These are phyloP conservation scores for Exophiala dermatitidis DNA, from an alignment of 2,329 filamentous ascomycete genomes.

Conservation along the genomic window DNA sequence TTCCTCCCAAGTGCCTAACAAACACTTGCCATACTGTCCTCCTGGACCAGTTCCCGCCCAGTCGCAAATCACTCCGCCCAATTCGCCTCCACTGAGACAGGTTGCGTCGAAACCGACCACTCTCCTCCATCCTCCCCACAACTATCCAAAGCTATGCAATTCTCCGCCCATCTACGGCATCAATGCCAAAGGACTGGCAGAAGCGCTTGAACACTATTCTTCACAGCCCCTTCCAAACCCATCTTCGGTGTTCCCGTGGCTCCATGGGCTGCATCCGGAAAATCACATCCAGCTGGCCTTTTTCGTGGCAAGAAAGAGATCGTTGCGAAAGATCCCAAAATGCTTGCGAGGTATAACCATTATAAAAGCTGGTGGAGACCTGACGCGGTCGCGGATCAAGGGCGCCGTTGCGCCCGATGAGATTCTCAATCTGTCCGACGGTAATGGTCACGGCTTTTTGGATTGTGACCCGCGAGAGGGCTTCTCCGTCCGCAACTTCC, in stretches of 20 bases:
- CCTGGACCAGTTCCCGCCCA: conserved; percentile 56
- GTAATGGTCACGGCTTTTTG: conserved; percentile 56
- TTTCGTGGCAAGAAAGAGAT: conserved; percentile 69
- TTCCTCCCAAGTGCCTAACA: conserved; percentile 68
- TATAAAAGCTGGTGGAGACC: conserved; percentile 80
- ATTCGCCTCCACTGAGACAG: conserved; percentile 56
- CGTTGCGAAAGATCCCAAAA: conserved; percentile 61
- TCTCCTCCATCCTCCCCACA: conserved; percentile 65
- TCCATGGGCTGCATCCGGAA: conserved; percentile 82
- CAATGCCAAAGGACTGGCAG: conserved; percentile 58
- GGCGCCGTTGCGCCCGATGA: conserved; percentile 79
- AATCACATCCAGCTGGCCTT: conserved; percentile 87
- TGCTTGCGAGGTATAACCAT: conserved; percentile 76
- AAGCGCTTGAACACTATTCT: conserved; percentile 68
- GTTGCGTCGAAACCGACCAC: conserved; percentile 56
- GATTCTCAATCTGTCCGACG: conserved; percentile 54
- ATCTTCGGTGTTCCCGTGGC: conserved; percentile 86
- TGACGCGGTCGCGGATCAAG: conserved; percentile 68
- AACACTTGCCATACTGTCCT: conserved; percentile 84
- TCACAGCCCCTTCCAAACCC: conserved; percentile 77
- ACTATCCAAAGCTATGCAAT: conserved; percentile 50
- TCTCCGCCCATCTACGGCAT: conserved; percentile 64
- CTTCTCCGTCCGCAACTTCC: conserved; percentile 94
- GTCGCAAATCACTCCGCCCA: conserved; percentile 51
- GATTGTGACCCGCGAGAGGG: conserved; percentile 81